phyloP scores from a whole-genome alignment of 129 eudicot genomes.

The Gnaphalium uliginosum region DNA sequence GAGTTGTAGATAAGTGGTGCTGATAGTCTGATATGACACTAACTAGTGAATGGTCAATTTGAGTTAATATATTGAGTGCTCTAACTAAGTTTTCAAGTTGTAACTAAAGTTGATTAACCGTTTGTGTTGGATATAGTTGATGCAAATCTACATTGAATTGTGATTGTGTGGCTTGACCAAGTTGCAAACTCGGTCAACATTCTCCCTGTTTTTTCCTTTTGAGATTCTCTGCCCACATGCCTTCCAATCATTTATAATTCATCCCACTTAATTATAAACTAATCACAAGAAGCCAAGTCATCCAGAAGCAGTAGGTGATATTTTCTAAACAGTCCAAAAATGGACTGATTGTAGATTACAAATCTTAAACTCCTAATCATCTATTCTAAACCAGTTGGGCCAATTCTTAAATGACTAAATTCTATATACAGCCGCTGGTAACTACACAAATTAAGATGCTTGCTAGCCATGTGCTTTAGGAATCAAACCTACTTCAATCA shows the following conservation, averaged over 20 bases:
- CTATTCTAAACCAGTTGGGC: conserved; percentile 11
- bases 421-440: conserved; percentile 26
- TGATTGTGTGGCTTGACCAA: conserved; percentile 25
- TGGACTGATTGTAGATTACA: conserved; percentile 20
- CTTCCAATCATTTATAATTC: conserved; percentile 61
- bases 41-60: too few species aligned
- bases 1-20: too few species aligned
- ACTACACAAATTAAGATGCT: conserved; percentile 32
- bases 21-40: too few species aligned
- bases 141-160: conserved; percentile 28
- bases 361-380: conserved; percentile 14
- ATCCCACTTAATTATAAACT: conserved; percentile 36
- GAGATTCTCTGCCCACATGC: conserved; percentile 39
- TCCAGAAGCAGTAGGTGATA: conserved; percentile 26
- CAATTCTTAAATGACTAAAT: conserved; percentile 25
- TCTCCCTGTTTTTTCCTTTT: conserved; percentile 31
- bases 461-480: conserved; percentile 67
- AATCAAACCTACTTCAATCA: conserved; percentile 49
- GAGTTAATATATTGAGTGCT: too few species aligned
- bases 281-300: conserved; percentile 34
- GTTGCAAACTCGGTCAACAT: conserved; percentile 36
- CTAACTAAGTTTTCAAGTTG: too few species aligned
- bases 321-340: conserved; percentile 21
- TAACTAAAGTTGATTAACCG: not conserved
- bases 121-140: conserved; percentile 24